Base-by-base conservation (phyloP, 768 basidiomycete species). In the Trichaptum fuscoviolaceum region DNA sequence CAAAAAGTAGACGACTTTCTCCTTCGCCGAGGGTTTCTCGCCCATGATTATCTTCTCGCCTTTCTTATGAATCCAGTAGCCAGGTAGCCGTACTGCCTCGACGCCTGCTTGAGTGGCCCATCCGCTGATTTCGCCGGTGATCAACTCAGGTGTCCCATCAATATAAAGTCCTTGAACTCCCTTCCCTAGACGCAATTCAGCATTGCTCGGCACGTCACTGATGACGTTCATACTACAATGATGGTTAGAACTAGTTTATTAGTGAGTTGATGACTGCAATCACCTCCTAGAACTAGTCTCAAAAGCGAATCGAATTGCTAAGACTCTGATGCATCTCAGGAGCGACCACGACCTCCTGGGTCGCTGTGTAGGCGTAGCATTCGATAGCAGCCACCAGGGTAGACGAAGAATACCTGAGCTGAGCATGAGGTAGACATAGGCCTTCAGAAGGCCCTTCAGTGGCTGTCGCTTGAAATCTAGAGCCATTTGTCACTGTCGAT, bases 1-100 rank as follows among this genome's bases (percentile, higher is more conserved):
- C n/a, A 91, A 73, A 61, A 77, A 77, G 70, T 84, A 84, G n/a
- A 87, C 72, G 4, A 88, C 81, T 68, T 85, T 86, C 73, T 87
- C 85, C 24, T 83, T 84, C 42, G 42, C 42, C 42, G 71, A 73
- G 4, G 84, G 81, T 0, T 79, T 67, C 25, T 77, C 74, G 42
- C 78, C 80, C 61, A 79, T 69, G 26, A 73, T 66, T 62, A 78
- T 77, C 17, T 73, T 70, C 3, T 72, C 68, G 1, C 79, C 81
- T 30, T 75, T 73, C 70, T 81, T 83, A 73, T 83, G 79, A 24
- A 79, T 74, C 85, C 85, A 87, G 70, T 87, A 88, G 7, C 85
- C 86, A 17, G 86, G 84, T 52, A 88, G 77, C 36, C 77, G 78
- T 59, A 78, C 73, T 0, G 83, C 75, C 4, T 75, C 66, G 24